Evolutionary conservation across 176 grass and related monocot genomes (phyloP), one percentile per base, ranked within the genome.

Genomic region (Bolboschoenus planiculmis): DNA sequence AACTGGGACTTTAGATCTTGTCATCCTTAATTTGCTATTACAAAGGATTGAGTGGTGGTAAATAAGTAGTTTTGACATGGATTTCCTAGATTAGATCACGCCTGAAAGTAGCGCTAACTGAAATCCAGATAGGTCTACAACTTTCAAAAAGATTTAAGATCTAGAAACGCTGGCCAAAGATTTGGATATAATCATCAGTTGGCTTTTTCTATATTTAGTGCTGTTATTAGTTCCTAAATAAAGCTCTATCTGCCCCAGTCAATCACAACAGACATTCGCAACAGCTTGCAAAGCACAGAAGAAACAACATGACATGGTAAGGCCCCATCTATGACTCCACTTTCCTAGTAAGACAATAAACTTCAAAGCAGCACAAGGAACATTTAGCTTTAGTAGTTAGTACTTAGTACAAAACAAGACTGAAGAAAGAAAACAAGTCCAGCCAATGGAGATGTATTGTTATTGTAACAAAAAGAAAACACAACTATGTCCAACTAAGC

Each of bases 151-250:
- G 16, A 71, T 39, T 68, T 30, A 44, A 43, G 20, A 75, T 75
- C 43, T 30, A 18, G 24, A 21, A 75, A 75, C 6, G 11, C 4
- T 16, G 8, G 24, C 8, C 23, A 31, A 75, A 31, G 43, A 30
- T 50, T 9, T 31, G 43, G 71, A 50, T 27, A 75, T 48, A 16
- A 30, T 50, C 43, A 75, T 48, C 4, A 50, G 13, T 75, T 50
- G 7, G 3, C 6, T 18, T 77, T 77, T 77, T 77, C 72, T 77
- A 77, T n/a, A 77, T 33, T 77, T 77, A 77, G 46, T 33, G 42
- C 11, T 77, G 24, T 53, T 77, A 77, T 1, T 30, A 53, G 14
- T 77, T 27, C 46, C 46, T 47, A 77, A 26, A 77, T 16, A 53
- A 53, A 77, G 46, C 42, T 51, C 6, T 53, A 8, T 20, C 5